phyloP scores from a whole-genome alignment of 768 basidiomycete genomes.

The Boletus huronensis region DNA sequence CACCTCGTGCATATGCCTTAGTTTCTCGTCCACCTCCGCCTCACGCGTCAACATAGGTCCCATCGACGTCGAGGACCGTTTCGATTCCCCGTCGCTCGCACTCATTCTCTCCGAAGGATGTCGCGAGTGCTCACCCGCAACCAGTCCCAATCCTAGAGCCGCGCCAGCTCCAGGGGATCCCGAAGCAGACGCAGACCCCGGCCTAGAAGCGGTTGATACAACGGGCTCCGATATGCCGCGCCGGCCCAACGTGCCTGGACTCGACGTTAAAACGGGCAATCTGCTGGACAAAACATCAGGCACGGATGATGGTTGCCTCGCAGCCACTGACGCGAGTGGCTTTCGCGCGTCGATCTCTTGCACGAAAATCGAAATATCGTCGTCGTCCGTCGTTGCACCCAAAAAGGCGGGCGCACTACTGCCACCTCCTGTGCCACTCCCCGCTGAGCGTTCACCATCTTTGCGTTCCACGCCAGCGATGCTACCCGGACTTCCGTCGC shows the following conservation, averaged over 20 bases:
- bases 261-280: background rate
- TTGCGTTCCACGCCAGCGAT: slow-evolving; percentile 14
- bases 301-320: slow-evolving; percentile 11
- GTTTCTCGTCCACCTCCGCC: slow-evolving; percentile 60
- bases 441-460: slow-evolving; percentile 19
- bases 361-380: slow-evolving; percentile 75
- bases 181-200: background rate
- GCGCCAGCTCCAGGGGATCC: background rate
- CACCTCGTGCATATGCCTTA: slow-evolving; percentile 63
- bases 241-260: slow-evolving; percentile 2
- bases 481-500: slow-evolving; percentile 31
- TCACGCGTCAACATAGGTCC: slow-evolving; percentile 64
- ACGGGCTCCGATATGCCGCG: background rate
- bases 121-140: slow-evolving; percentile 15
- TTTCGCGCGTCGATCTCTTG: slow-evolving; percentile 72
- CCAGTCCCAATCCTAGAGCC: slow-evolving; percentile 16
- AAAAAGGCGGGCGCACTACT: slow-evolving; percentile 39
- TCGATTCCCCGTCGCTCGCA: slow-evolving; percentile 19
- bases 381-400: slow-evolving; percentile 57
- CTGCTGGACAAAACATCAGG: background rate
- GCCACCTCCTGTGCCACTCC: slow-evolving; percentile 21
- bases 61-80: slow-evolving; percentile 25
- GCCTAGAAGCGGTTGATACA: slow-evolving; percentile 1
- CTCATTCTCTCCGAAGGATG: slow-evolving; percentile 19
- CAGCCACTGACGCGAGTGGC: slow-evolving; percentile 42